phyloP scores from a whole-genome alignment of 106 monocot species.

The Dendrobium huoshanense region DNA sequence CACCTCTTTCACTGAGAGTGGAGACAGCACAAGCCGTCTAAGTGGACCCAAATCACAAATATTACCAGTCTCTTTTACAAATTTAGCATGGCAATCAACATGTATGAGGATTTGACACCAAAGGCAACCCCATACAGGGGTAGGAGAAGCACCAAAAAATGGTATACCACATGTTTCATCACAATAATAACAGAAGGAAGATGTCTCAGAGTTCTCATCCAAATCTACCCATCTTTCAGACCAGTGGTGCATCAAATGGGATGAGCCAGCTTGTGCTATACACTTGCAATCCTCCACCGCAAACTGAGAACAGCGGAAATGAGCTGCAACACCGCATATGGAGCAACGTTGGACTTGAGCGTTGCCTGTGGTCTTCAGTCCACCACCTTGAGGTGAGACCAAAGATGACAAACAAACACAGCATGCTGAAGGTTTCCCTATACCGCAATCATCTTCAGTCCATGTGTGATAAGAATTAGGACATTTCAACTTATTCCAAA shows the following conservation, averaged over 20 bases:
- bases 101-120: constrained; percentile 79
- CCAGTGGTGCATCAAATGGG: constrained; percentile 78
- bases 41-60: constrained; percentile 74
- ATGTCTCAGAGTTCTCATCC: constrained; percentile 55
- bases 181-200: constrained; percentile 75
- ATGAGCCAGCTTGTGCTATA: constrained; percentile 58
- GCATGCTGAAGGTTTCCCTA: constrained; percentile 49
- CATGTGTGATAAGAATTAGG: constrained; percentile 65
- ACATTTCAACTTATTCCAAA: constrained; percentile 53
- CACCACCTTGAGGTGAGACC: constrained; percentile 28
- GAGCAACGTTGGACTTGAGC: constrained; percentile 44
- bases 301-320: constrained; percentile 46
- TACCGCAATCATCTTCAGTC: constrained; percentile 36
- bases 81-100: constrained; percentile 73
- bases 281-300: constrained; percentile 78
- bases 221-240: constrained; percentile 73
- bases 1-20: constrained; percentile 58
- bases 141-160: constrained; percentile 63
- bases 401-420: constrained; percentile 75
- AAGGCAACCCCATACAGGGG: constrained; percentile 77
- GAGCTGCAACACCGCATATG: constrained; percentile 68
- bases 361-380: constrained; percentile 4
- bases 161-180: constrained; percentile 77
- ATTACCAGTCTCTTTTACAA: constrained; percentile 59
- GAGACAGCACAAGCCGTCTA: constrained; percentile 63